Base-by-base conservation (phyloP, 768 basidiomycete genomes). In the Podaxis sp. region DNA sequence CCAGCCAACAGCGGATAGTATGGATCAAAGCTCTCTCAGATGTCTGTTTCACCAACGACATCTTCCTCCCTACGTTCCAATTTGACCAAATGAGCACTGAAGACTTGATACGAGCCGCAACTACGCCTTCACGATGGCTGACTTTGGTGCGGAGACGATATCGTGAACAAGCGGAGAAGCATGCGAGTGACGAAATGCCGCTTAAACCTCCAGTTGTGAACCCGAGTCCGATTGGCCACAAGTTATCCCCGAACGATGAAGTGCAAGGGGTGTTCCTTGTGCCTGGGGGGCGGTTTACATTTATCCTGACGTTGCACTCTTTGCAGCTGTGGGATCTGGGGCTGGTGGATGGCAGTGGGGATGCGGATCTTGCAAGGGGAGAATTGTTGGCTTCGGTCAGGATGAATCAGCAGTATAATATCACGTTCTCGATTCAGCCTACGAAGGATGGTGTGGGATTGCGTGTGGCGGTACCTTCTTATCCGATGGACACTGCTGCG, bases 21-120 rank as follows among this genome's bases (percentile, higher is more conserved):
- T 69, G 68, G 68, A 38, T 63, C 48, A 65, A 58, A 11, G 64
- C 65, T 0, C 62, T 69, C 16, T 61, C 61, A 18, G 55, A 62
- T 16, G 46, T 66, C 6, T 66, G 64, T 47, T 44, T 44, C 13
- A 3, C 57, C 7, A 63, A 69, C 37, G 18, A 62, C 40, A 32
- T 66, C 6, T 69, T 66, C 46, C 25, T 48, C 5, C 61, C 68
- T 5, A 63, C 66, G 4, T 69, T 66, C 44, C 65, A 65, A 14
- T 13, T 64, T 48, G 59, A 64, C 40, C 23, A 62, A 32, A 66
- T 69, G 66, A 62, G 61, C 13, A 50, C 62, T 1, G 52, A 37
- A 47, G 63, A 63, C 6, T 44, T 69, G 16, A 61, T 64, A 28
- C 56, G 54, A 27, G 65, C 65, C 2, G 65, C 66, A 13, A 60